Base-by-base conservation (phyloP, 345 rosid genomes). In the Dimocarpus longan region DNA sequence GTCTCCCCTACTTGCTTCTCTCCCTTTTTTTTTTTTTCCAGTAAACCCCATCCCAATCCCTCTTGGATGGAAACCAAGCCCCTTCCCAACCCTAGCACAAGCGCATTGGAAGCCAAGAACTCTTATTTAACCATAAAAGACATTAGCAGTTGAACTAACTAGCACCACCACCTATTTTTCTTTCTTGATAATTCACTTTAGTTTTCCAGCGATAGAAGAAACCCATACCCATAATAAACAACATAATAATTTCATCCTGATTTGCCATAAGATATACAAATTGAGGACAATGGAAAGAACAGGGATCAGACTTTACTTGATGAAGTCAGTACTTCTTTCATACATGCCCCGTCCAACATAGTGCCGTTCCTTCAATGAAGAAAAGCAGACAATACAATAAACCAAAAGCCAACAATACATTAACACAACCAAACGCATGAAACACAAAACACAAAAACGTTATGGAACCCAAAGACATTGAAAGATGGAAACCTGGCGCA, bases 301-400 rank as follows among this genome's bases (percentile, higher is more conserved):
- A 60, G 67, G 82, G 75, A 77, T 66, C 12, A 79, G 81, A 86
- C 42, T 73, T 76, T 95, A 95, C 99, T 86, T 92, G 73, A 90
- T 81, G 82, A 89, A 96, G 80, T 96, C 99, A n/a, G 86, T 85
- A 74, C 90, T 91, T 85, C 88, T 89, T 86, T 96, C 99, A 78
- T 96, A 94, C 97, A 96, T 92, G 86, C 93, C 99, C 78, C 95
- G 95, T 52, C 99, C 99, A 65, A 96, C 99, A 77, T 90, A 96
- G 80, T 94, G 85, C 19, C 94, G 91, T 78, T 96, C 99, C 99
- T 95, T 83, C 83, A 76, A 84, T 39, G 19, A 68, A 76, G 19
- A 64, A 60, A 81, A 71, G 59, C 19, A 54, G 44, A 83, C 7
- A 8, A 70, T 15, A 5, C 76, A 32, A 43, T 42, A 13, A 42